Conservation (phyloP, 768 basidiomycete species). For the Calvatia gigantea region DNA sequence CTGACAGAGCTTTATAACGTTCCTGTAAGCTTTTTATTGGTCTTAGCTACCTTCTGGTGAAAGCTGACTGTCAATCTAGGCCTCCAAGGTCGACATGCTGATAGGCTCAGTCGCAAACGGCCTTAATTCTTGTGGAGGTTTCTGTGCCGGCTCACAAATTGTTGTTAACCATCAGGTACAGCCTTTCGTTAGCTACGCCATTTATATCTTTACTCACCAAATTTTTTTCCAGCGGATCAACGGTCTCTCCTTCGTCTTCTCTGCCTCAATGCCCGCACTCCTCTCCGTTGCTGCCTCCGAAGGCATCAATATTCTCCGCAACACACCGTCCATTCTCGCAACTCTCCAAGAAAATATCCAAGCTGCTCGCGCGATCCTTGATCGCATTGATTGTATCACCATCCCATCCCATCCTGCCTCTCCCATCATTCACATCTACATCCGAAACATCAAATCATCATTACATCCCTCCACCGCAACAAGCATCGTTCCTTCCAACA, state of each 20-base stretch:
- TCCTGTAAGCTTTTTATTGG: constrained; percentile 50
- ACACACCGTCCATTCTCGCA: constrained; percentile 70
- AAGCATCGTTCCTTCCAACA: constrained; percentile 14
- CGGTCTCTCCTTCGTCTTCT: constrained; percentile 92
- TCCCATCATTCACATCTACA: constrained; percentile 82
- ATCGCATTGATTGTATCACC: constrained; percentile 74
- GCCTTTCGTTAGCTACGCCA: not conserved
- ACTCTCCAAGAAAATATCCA: constrained; percentile 80
- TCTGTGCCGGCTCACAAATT: constrained; percentile 84
- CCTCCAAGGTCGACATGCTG: constrained; percentile 91
- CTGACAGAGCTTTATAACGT: constrained; percentile 94
- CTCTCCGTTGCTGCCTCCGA: constrained; percentile 87
- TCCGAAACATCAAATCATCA: constrained; percentile 35
- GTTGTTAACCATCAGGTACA: constrained; percentile 86
- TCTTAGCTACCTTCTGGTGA: not conserved
- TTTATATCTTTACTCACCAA: not conserved
- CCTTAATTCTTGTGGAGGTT: constrained; percentile 83
- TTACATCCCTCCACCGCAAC: constrained; percentile 22
- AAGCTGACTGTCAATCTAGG: constrained; percentile 37
- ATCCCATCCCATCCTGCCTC: constrained; percentile 85
- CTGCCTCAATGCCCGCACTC: constrained; percentile 89
- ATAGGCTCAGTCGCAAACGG: constrained; percentile 86
- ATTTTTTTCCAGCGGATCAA: constrained; percentile 73
- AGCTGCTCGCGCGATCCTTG: constrained; percentile 74
- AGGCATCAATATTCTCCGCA: constrained; percentile 75